These are phyloP conservation scores for Xerocomellus amylosporus DNA, from an alignment of 768 basidiomycete species.

Conservation along the genomic window DNA sequence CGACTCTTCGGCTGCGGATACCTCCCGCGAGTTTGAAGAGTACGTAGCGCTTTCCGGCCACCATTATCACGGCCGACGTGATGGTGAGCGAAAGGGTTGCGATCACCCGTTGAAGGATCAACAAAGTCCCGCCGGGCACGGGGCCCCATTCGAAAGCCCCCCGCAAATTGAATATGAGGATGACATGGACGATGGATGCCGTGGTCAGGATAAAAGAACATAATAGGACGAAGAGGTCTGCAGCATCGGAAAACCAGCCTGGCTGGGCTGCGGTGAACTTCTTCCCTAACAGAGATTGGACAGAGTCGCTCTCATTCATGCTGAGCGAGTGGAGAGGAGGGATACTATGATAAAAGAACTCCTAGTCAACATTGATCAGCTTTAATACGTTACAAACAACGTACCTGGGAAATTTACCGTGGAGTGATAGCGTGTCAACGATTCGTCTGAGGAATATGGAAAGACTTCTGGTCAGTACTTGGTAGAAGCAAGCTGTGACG, in stretches of 20 bases:
- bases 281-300: not conserved
- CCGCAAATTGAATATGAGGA: conserved; percentile 5
- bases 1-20: conserved; percentile 11
- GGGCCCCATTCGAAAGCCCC: accelerated
- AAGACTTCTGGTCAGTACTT: too few relatives aligned
- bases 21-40: conserved; percentile 12
- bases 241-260: conserved; percentile 1
- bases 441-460: too few relatives aligned
- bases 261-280: not conserved
- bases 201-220: conserved; percentile 3
- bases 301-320: not conserved
- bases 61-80: conserved; percentile 14
- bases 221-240: conserved; percentile 4
- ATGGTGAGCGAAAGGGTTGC: conserved; percentile 12
- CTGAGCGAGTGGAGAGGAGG: not conserved
- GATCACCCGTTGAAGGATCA: conserved; percentile 7
- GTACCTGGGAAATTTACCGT: too few relatives aligned
- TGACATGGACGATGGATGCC: conserved; percentile 3
- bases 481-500: too few relatives aligned
- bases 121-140: not conserved
- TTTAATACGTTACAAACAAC: too few relatives aligned
- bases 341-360: not conserved
- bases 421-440: too few relatives aligned
- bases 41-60: conserved; percentile 16
- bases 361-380: not conserved